Base-by-base conservation (phyloP, 345 rosid genomes). In the Salix dunnii region DNA sequence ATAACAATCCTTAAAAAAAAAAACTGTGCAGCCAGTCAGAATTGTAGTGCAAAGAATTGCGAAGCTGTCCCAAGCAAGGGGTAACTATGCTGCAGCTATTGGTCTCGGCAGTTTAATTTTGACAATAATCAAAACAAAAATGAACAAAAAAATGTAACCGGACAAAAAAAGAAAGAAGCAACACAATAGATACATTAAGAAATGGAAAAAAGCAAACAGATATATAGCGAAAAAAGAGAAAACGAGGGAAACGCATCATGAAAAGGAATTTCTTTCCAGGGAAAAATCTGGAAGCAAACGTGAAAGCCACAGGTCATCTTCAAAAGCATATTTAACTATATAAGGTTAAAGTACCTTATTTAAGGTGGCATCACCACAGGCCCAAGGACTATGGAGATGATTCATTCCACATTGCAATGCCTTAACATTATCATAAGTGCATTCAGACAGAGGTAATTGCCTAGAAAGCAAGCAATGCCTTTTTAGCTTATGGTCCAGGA, bases 361-460 rank as follows among this genome's bases (percentile, higher is more conserved):
- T 51, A 77, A 76, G 20, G 71, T 70, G 58, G 77, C 63, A 35
- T 70, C 80, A 63, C 42, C 53, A 68, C 28, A 76, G 72, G 72
- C 77, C 80, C 84, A 75, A 66, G 88, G 73, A 53, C 30, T 43
- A 46, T 73, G 75, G 46, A 68, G 81, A 60, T 20, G 65, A 68
- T 72, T 75, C 42, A 78, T 62, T 76, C 89, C 92, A 83, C 84
- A 83, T 79, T 92, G 91, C 79, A 91, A 82, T 4, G 84, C 85
- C 74, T 82, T 87, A 71, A 90, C 72, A 77, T 87, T 90, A 82
- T 89, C 87, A 40, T 83, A 84, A 48, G 91, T 86, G 85, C 94
- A 96, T 65, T 92, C 92, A 40, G 92, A 80, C 28, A 87, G 80
- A 72, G 95, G 87, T 43, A 91, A 81, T 78, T 88, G 89, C 88